Conservation (phyloP, 1,139 yeast genomes). For the Torulaspora globosa region DNA sequence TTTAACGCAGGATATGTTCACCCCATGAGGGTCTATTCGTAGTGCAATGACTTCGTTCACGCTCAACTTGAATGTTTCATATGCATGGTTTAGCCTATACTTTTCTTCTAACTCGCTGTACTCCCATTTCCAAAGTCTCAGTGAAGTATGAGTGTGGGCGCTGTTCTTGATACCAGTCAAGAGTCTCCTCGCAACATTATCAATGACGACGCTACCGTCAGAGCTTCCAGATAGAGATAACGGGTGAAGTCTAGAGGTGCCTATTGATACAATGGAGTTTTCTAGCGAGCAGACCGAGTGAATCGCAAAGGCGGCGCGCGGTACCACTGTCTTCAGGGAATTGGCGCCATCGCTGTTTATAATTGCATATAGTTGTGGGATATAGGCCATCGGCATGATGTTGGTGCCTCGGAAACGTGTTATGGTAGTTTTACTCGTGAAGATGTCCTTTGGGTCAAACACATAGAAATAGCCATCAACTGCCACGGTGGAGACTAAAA, state of each 20-base stretch:
- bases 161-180: conserved; percentile 42
- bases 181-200: conserved; percentile 43
- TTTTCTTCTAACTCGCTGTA: conserved; percentile 36
- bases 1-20: conserved; percentile 50
- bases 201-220: conserved; percentile 51
- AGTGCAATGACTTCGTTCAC: conserved; percentile 32
- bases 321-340: conserved; percentile 38
- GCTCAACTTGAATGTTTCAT: conserved; percentile 30
- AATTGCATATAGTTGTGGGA: conserved; percentile 41
- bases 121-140: conserved; percentile 42
- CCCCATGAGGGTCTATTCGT: conserved; percentile 50
- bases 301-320: conserved; percentile 39
- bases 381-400: conserved; percentile 37
- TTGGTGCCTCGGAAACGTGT: conserved; percentile 39
- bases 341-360: conserved; percentile 43
- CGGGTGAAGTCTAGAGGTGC: conserved; percentile 53
- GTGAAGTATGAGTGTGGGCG: conserved; percentile 32
- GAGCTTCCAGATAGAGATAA: conserved; percentile 56
- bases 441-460: conserved; percentile 44
- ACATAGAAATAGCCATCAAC: conserved; percentile 44
- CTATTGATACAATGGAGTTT: conserved; percentile 41
- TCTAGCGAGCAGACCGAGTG: conserved; percentile 41
- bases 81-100: conserved; percentile 41
- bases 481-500: conserved; percentile 46
- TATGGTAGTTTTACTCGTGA: conserved; percentile 38